Conservation (phyloP, 768 basidiomycete species). For the Hygrophorus pudorinus region DNA sequence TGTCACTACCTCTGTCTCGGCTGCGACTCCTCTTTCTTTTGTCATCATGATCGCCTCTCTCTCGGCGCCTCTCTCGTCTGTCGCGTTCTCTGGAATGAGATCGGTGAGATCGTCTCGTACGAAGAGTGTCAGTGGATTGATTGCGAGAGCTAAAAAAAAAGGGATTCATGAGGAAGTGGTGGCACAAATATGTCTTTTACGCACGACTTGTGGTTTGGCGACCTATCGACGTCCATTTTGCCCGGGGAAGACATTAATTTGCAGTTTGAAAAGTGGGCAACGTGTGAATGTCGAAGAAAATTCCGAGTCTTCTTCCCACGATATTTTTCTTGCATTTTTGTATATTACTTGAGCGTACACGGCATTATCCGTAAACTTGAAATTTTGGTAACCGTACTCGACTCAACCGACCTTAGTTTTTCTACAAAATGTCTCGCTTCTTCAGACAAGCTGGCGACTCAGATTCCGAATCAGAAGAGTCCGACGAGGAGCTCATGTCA, state of each 20-base stretch:
- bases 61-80: slow-evolving; percentile 43
- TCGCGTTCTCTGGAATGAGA: slow-evolving; percentile 61
- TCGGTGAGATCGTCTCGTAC: slow-evolving; percentile 61
- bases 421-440: slow-evolving; percentile 66
- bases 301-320: too few relatives aligned
- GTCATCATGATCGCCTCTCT: slow-evolving; percentile 46
- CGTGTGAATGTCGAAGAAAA: neutral
- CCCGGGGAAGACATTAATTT: slow-evolving; percentile 3
- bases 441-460: slow-evolving; percentile 81
- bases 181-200: slow-evolving; percentile 16
- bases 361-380: too few relatives aligned
- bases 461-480: slow-evolving; percentile 62
- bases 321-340: too few relatives aligned
- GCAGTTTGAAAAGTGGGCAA: neutral
- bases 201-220: slow-evolving; percentile 53
- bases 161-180: neutral
- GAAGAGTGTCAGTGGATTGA: slow-evolving; percentile 68
- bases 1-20: slow-evolving; percentile 40
- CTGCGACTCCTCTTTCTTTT: slow-evolving; percentile 56
- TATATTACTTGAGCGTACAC: slow-evolving; percentile 16
- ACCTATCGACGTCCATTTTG: slow-evolving; percentile 57
- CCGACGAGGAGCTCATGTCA: slow-evolving; percentile 72
- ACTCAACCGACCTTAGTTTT: neutral
- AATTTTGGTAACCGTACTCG: too few relatives aligned
- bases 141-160: slow-evolving; percentile 46